phyloP scores from a whole-genome alignment of 345 rosid species.

The Rhodomyrtus tomentosa region DNA sequence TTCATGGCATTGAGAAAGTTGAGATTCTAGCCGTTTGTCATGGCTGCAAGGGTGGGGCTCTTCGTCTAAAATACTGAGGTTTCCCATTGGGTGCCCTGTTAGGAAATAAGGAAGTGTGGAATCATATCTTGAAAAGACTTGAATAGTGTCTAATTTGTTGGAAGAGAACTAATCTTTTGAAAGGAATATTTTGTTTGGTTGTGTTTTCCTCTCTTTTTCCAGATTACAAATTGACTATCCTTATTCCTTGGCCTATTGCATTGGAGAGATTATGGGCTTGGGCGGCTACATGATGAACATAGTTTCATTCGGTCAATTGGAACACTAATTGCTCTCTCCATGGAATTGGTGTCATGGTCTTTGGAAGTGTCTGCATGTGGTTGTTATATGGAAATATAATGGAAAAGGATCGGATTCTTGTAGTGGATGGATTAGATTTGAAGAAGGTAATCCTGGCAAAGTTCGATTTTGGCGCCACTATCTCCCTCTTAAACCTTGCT shows the following conservation, averaged over 20 bases:
- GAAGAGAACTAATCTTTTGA: background rate
- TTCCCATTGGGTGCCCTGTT: background rate
- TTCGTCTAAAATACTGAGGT: background rate
- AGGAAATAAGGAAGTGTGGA: background rate
- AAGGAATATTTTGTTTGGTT: background rate
- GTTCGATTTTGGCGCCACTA: background rate
- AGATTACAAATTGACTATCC: background rate
- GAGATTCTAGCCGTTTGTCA: background rate
- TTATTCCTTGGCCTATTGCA: background rate
- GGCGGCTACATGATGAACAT: background rate
- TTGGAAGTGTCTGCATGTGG: background rate
- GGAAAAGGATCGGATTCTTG: background rate
- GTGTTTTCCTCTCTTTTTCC: background rate
- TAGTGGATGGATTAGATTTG: background rate
- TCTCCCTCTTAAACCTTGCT: background rate
- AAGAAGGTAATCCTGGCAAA: background rate
- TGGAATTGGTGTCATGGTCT: background rate
- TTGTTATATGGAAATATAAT: background rate
- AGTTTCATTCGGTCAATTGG: background rate
- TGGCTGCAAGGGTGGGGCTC: background rate
- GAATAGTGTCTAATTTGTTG: background rate
- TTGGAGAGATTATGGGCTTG: background rate
- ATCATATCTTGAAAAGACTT: background rate
- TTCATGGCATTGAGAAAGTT: background rate
- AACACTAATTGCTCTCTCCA: background rate